A percentile compares a stretch with the other conserved stretches of the same genome.
Conservation (phyloP, 2,329 filamentous ascomycete species). For the Geosmithia putterillii region DNA sequence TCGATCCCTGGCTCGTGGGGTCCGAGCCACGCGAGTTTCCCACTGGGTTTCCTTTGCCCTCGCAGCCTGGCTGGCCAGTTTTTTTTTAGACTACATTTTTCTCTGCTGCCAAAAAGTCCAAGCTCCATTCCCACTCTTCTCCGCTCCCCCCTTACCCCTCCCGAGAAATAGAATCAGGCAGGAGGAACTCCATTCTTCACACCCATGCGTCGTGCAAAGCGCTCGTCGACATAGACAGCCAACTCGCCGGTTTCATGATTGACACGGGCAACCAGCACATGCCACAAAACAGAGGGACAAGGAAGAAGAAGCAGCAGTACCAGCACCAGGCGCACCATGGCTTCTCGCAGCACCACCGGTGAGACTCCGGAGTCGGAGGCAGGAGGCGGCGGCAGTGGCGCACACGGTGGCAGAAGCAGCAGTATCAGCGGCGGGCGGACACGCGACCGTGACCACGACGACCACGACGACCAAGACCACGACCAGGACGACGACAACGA, state of each 20-base stretch:
- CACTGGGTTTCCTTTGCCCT: slow-evolving; percentile 3
- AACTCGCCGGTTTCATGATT: neutral
- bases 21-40: neutral
- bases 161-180: too few relatives aligned
- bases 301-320: too few relatives aligned
- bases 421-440: neutral
- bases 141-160: neutral
- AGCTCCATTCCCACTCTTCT: neutral
- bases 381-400: slow-evolving; percentile 5
- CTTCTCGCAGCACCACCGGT: slow-evolving; percentile 12
- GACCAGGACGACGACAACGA: slow-evolving; percentile 14
- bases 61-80: too few relatives aligned
- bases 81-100: too few relatives aligned
- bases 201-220: neutral
- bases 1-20: neutral
- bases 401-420: slow-evolving; percentile 2
- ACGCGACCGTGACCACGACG: neutral
- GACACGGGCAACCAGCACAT: neutral
- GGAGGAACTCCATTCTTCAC: neutral
- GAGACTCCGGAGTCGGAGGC: slow-evolving; percentile 24
- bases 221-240: neutral
- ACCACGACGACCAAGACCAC: slow-evolving; percentile 3
- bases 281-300: too few relatives aligned
- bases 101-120: neutral
- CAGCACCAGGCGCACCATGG: slow-evolving; percentile 1